Evolutionary conservation across 495 filamentous ascomycete genomes (phyloP).

Genomic region (Trichoderma virens): DNA sequence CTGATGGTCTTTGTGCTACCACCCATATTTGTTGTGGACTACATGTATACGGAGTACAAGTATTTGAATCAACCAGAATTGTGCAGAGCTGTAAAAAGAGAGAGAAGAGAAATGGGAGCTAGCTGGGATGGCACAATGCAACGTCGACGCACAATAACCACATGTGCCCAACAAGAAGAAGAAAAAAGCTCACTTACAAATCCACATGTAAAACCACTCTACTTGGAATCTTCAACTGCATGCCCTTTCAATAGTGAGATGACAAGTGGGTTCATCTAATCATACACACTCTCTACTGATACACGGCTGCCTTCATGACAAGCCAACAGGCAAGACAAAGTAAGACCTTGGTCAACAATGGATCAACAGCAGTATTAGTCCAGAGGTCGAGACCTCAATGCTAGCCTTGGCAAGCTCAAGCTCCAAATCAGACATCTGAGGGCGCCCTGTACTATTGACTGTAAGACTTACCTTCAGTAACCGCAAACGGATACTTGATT

Average conservation of each 20-base stretch:
- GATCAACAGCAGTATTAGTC: no score
- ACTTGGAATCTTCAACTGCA: background rate
- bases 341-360: no score
- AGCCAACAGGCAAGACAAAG: no score
- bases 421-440: no score
- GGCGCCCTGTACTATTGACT: no score
- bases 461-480: no score
- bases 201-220: background rate
- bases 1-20: background rate
- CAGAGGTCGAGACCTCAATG: no score
- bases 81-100: background rate
- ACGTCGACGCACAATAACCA: background rate
- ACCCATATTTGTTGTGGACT: background rate
- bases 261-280: background rate
- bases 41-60: background rate
- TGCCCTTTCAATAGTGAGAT: background rate
- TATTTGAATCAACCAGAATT: background rate
- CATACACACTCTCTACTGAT: no score
- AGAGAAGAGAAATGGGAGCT: background rate
- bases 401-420: no score
- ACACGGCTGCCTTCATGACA: no score
- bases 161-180: background rate
- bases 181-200: background rate
- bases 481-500: no score
- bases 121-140: background rate